Conservation (phyloP, 2,329 filamentous ascomycete species). For the Chaetothyriales sp. region DNA sequence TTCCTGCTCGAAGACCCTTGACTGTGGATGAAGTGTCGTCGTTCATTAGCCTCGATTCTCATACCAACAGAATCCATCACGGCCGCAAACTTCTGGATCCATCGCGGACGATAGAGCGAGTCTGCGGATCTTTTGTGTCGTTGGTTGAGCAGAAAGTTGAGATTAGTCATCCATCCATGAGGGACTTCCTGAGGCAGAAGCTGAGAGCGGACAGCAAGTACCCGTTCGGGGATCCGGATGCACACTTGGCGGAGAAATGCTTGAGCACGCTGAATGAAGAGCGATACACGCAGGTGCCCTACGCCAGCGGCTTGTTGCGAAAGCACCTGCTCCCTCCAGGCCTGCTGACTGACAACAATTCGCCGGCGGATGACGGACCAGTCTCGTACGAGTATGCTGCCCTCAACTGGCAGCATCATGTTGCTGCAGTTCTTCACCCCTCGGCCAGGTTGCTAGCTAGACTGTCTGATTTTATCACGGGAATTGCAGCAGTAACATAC, state of each 20-base stretch:
- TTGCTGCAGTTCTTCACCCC: neutral
- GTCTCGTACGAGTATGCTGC: neutral
- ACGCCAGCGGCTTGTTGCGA: neutral
- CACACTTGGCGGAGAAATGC: constrained; percentile 2
- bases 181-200: neutral
- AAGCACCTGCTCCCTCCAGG: neutral
- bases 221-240: constrained; percentile 1
- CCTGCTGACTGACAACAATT: neutral
- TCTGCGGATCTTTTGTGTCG: neutral
- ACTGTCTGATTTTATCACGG: constrained; percentile 1
- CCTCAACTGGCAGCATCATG: constrained; percentile 1
- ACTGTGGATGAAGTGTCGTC: too few relatives aligned
- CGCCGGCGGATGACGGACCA: neutral
- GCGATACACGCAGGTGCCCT: neutral
- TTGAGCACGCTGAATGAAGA: neutral
- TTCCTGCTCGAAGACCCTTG: too few relatives aligned
- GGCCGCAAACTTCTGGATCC: neutral
- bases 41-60: too few relatives aligned
- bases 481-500: constrained; percentile 1
- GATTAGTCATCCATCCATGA: neutral
- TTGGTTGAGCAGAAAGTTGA: neutral
- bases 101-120: neutral
- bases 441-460: neutral
- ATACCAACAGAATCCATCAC: too few relatives aligned
- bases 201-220: too few relatives aligned